Evolutionary conservation across 129 eudicot species (phyloP).

Genomic region (Chrysanthemum lavandulifolium): DNA sequence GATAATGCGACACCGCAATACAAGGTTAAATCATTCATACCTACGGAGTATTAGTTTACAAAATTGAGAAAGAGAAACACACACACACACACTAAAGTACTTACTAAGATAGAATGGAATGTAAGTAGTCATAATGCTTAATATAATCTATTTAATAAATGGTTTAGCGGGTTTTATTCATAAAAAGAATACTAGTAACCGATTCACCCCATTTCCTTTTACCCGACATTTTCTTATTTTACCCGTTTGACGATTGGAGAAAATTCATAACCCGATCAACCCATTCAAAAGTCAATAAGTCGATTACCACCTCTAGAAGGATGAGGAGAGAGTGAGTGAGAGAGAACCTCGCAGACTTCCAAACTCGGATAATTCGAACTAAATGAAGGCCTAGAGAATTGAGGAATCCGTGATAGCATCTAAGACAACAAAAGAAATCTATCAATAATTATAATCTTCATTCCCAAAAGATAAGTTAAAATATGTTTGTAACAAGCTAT

Average conservation of each 20-base stretch:
- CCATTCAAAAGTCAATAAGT: background rate
- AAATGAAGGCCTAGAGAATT: conserved; percentile 74
- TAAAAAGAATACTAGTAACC: background rate
- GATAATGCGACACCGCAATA: no score
- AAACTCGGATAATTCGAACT: conserved; percentile 51
- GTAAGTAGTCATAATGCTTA: background rate
- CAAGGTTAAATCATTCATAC: no score
- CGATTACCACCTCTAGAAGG: background rate
- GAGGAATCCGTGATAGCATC: conserved; percentile 82
- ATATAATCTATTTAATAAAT: background rate
- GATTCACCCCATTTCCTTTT: background rate
- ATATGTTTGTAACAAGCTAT: no score
- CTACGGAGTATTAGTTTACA: no score
- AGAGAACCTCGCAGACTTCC: conserved; percentile 86
- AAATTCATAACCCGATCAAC: background rate
- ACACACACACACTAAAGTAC: no score
- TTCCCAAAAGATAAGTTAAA: no score
- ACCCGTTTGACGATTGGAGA: background rate
- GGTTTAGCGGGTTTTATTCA: background rate
- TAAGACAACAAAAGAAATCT: conserved; percentile 84
- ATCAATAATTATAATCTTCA: conserved; percentile 33
- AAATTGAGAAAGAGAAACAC: no score
- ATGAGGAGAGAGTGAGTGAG: conserved; percentile 6
- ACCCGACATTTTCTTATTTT: background rate
- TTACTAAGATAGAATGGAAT: no score